Evolutionary conservation across 495 filamentous ascomycete genomes (phyloP), one percentile per base, ranked within the genome.

Genomic region (Xanthoparmelia taractica): DNA sequence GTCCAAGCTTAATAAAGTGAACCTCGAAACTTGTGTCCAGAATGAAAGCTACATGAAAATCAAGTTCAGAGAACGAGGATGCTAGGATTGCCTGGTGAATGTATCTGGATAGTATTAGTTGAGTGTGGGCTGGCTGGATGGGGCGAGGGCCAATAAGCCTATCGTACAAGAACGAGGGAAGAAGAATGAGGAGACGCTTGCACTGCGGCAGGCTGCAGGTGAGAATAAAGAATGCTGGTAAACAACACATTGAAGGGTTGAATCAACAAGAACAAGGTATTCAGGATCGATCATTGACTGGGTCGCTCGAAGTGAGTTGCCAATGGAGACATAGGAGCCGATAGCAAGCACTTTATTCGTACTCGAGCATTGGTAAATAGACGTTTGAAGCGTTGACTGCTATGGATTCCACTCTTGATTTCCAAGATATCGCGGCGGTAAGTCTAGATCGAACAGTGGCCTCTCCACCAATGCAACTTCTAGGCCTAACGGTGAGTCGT

Each of bases 391-490:
- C 23, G 7, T 29, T 27, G 23, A n/a, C 8, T 31, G 33, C 52
- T 57, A 61, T 25, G 62, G 20, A 60, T 72, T 71, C 73, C 76
- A 84, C 67, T 90, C 87, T 61, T 85, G 85, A 58, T 89, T 82
- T 29, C 80, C 83, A 67, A 85, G 77, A 70, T 85, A 96, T 50
- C 85, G 80, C 50, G 87, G 85, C 6, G 89, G 86, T 70, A 96
- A 72, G 62, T 93, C 89, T 57, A 91, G 77, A 71, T 95, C 91
- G 83, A 87, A 93, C 68, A 84, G 75, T 25, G 94, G 94, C 69
- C 94, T 78, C 78, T 98, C 94, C 3, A 97, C 82, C 55, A 97
- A 73, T 0, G 87, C 92, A 20, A 96, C 89, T 72, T 97, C 93
- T 11, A 92, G 74, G 8, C 76, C 72, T 58, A 72, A 69, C 7